Percentiles rank a stretch among this genome's conserved stretches.
phyloP scores from a whole-genome alignment of 2,329 filamentous ascomycete genomes.

The Fonsecaea monophora region DNA sequence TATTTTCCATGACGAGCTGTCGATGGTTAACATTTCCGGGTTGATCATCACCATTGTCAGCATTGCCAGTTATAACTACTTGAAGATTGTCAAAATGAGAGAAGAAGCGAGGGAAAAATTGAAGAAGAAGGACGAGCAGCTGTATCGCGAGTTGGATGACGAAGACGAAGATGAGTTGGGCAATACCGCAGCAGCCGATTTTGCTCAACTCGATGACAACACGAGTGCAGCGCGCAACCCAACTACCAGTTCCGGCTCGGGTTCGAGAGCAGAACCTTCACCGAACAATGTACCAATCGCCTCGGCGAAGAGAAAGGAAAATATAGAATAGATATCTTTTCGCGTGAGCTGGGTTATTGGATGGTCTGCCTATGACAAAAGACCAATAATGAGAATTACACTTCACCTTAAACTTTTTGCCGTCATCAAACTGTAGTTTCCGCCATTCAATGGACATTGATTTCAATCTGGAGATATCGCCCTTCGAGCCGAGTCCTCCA shows the following conservation, averaged over 20 bases:
- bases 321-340: slow-evolving; percentile 38
- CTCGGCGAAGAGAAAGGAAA: slow-evolving; percentile 20
- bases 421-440: too few species aligned
- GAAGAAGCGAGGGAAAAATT: slow-evolving; percentile 67
- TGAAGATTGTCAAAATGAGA: slow-evolving; percentile 91
- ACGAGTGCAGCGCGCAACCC: slow-evolving; percentile 10
- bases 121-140: slow-evolving; percentile 37
- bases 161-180: slow-evolving; percentile 9
- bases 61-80: slow-evolving; percentile 89
- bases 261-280: background rate
- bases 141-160: slow-evolving; percentile 22
- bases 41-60: slow-evolving; percentile 86
- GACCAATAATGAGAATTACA: too few species aligned
- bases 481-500: too few species aligned
- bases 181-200: slow-evolving; percentile 11
- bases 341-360: background rate
- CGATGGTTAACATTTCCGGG: slow-evolving; percentile 83
- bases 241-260: slow-evolving; percentile 15
- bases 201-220: slow-evolving; percentile 27
- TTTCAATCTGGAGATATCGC: too few species aligned
- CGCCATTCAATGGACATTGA: too few species aligned
- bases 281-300: slow-evolving; percentile 10
- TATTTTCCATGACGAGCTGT: slow-evolving; percentile 87
- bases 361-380: background rate
- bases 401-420: too few species aligned